Evolutionary conservation across 2,329 filamentous ascomycete species (phyloP).

Genomic region (Paecilomyces niveus): DNA sequence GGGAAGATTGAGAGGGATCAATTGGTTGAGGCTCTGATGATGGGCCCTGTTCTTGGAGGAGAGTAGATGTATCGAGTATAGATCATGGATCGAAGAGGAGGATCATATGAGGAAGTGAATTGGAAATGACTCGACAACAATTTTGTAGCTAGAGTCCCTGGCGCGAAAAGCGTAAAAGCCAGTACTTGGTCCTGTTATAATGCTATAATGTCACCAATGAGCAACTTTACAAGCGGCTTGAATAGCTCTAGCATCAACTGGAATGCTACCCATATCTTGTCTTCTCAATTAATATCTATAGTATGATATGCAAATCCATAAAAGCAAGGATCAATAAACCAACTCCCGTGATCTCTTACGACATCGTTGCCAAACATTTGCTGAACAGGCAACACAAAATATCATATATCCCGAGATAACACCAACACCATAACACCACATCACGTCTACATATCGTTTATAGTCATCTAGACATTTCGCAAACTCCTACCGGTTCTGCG

Average conservation of each 20-base stretch:
- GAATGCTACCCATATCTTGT: background rate
- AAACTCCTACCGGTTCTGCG: constrained; percentile 9
- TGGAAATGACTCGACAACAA: too few species aligned
- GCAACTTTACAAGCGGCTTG: too few species aligned
- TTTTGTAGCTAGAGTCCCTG: too few species aligned
- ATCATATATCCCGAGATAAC: background rate
- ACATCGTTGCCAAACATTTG: background rate
- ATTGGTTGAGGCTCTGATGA: constrained; percentile 70
- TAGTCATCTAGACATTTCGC: background rate
- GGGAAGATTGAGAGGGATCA: constrained; percentile 61
- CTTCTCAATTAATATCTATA: background rate
- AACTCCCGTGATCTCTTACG: background rate
- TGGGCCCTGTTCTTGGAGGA: constrained; percentile 48
- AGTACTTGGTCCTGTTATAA: background rate
- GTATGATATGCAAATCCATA: background rate
- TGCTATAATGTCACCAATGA: background rate
- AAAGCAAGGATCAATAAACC: too few species aligned
- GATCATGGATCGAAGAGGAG: background rate
- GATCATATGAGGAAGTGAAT: background rate
- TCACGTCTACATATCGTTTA: background rate
- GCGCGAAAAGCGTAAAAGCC: too few species aligned
- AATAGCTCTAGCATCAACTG: too few species aligned
- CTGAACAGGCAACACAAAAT: background rate
- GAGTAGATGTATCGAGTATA: constrained; percentile 3
- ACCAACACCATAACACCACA: background rate